Evolutionary conservation across 2,329 filamentous ascomycete genomes (phyloP).

Genomic region (Teratosphaeria destructans): DNA sequence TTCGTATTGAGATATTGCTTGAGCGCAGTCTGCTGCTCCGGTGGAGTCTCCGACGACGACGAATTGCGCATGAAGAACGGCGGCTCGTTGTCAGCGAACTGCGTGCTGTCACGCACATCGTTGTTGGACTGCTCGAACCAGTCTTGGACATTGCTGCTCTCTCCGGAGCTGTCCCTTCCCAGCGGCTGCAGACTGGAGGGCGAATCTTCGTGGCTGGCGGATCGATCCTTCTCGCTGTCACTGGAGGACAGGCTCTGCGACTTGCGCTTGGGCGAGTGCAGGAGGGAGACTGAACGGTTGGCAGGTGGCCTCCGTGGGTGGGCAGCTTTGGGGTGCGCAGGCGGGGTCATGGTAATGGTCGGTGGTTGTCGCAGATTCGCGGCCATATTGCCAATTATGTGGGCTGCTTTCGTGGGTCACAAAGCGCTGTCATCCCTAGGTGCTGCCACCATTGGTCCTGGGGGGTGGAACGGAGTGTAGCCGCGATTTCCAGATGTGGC

Average conservation of each 20-base stretch:
- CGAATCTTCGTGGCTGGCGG: slow-evolving; percentile 14
- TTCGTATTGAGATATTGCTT: slow-evolving; percentile 2
- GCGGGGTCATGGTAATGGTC: not conserved
- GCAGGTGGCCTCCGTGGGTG: slow-evolving; percentile 35
- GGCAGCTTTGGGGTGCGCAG: not conserved
- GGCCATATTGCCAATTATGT: not conserved
- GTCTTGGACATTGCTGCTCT: slow-evolving; percentile 41
- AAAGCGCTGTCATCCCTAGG: not conserved
- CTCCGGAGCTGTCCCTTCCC: slow-evolving; percentile 35
- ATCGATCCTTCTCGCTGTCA: slow-evolving; percentile 5
- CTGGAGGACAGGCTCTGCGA: slow-evolving; percentile 12
- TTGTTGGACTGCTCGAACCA: slow-evolving; percentile 46
- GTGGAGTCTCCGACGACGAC: slow-evolving; percentile 34
- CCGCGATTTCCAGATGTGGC: not conserved
- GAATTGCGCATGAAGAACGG: slow-evolving; percentile 30
- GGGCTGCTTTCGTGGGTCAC: not conserved
- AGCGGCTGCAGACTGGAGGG: slow-evolving; percentile 31
- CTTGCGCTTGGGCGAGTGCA: slow-evolving; percentile 26
- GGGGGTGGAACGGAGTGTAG: not conserved
- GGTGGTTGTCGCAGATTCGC: not conserved
- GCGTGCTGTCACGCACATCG: slow-evolving; percentile 29
- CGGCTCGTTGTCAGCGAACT: slow-evolving; percentile 35
- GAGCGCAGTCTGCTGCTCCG: slow-evolving; percentile 17
- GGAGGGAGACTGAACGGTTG: slow-evolving; percentile 36
- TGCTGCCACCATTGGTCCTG: not conserved